phyloP scores from a whole-genome alignment of 148 eudicot genomes.

The Beta vulgaris region DNA sequence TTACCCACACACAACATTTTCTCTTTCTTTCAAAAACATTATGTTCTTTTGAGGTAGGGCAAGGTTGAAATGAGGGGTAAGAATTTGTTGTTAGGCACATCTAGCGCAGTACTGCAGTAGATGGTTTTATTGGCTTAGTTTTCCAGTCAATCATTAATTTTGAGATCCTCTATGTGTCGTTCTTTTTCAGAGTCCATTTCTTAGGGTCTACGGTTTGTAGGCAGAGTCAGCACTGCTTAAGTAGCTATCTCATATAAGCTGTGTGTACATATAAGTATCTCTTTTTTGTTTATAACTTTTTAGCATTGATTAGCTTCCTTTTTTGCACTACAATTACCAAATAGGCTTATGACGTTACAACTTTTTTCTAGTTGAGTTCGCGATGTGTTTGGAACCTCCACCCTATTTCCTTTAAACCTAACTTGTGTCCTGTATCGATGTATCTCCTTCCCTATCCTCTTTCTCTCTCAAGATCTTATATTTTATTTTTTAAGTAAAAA shows the following conservation, averaged over 20 bases:
- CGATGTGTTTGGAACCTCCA: background rate
- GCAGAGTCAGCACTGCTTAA: background rate
- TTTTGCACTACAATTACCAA: background rate
- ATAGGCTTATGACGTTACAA: slow-evolving; percentile 13
- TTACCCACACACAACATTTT: background rate
- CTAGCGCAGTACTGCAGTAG: background rate
- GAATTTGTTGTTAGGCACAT: background rate
- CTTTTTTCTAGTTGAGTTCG: background rate
- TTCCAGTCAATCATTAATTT: background rate
- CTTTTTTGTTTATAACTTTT: background rate
- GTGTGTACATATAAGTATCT: background rate
- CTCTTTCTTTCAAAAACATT: too few relatives aligned
- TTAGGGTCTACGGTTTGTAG: background rate
- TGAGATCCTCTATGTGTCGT: background rate
- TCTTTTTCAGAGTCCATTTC: background rate
- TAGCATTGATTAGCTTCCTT: slow-evolving; percentile 13
- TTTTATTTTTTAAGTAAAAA: background rate
- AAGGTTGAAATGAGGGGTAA: too few relatives aligned
- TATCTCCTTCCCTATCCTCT: background rate
- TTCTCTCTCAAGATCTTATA: slow-evolving; percentile 8
- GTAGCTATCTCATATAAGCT: background rate
- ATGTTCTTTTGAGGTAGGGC: background rate
- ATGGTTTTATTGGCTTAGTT: background rate
- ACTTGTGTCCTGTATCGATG: background rate
- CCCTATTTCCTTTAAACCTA: slow-evolving; percentile 6